A percentile compares a stretch with the other conserved stretches of the same genome.
Evolutionary conservation across 768 basidiomycete species (phyloP).

Genomic region (Grammothele lineata): DNA sequence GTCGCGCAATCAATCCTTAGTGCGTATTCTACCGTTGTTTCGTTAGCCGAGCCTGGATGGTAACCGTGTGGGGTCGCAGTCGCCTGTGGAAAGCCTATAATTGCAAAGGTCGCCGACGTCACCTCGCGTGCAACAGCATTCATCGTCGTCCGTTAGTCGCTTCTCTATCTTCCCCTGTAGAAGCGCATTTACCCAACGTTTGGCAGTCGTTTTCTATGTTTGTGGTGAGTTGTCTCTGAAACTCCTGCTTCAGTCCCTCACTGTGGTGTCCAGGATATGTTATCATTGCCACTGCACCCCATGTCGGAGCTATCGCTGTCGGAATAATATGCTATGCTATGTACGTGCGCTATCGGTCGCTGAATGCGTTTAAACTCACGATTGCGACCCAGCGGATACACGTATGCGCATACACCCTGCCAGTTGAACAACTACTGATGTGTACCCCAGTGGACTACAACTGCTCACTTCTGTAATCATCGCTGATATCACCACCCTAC

Average conservation of each 20-base stretch:
- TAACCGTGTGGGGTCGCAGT: too few relatives aligned
- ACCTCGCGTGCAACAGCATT: conserved; percentile 45
- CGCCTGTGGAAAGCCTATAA: conserved; percentile 37
- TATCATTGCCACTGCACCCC: conserved; percentile 26
- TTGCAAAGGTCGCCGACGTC: conserved; percentile 52
- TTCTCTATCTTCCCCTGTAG: conserved; percentile 22
- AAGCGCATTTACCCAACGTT: too few relatives aligned
- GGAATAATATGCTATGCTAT: conserved; percentile 52
- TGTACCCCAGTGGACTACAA: conserved; percentile 47
- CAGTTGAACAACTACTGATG: conserved; percentile 18
- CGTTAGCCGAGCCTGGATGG: too few relatives aligned
- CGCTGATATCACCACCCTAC: conserved; percentile 26
- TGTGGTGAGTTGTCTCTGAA: conserved; percentile 27
- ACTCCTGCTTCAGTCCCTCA: conserved; percentile 15
- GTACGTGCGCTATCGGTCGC: conserved; percentile 30
- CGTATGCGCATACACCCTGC: conserved; percentile 32
- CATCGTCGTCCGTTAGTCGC: conserved; percentile 43
- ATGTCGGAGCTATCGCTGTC: conserved; percentile 24
- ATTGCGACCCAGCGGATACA: conserved; percentile 53
- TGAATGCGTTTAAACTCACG: conserved; percentile 23
- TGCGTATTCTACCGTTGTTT: conserved; percentile 33
- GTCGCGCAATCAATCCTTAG: conserved; percentile 29
- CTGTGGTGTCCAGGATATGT: conserved; percentile 27
- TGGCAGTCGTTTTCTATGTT: conserved; percentile 37
- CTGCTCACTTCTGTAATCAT: conserved; percentile 46